Conservation (phyloP, 495 filamentous ascomycete genomes). For the Daldinia vernicosa region DNA sequence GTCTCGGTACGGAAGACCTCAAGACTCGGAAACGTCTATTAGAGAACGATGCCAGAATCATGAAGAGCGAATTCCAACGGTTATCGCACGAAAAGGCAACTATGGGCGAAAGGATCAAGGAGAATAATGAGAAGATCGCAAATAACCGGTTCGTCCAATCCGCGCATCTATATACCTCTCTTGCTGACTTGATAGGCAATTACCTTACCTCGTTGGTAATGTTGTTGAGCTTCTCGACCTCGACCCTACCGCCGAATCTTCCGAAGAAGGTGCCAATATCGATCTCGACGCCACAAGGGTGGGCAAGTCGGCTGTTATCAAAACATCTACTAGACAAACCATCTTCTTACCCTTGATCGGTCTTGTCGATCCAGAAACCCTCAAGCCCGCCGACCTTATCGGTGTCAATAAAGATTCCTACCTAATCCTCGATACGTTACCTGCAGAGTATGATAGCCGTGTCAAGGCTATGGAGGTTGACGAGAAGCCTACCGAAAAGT, state of each 20-base stretch:
- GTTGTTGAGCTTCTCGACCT: conserved; percentile 97
- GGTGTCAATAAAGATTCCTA: conserved; percentile 99
- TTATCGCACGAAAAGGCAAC: conserved; percentile 92
- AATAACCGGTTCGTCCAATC: conserved; percentile 82
- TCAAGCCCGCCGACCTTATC: conserved; percentile 95
- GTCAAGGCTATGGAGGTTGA: conserved; percentile 99
- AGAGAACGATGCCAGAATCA: conserved; percentile 97
- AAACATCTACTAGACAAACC: conserved; percentile 98
- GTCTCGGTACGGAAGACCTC: conserved; percentile 91
- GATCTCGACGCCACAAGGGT: conserved; percentile 96
- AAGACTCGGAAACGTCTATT: conserved; percentile 84
- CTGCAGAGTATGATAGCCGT: conserved; percentile 98
- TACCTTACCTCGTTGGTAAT: conserved; percentile 98
- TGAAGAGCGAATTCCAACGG: conserved; percentile 96
- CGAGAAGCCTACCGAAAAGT: conserved; percentile 99
- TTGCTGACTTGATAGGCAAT: conserved; percentile 69
- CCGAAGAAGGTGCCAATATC: conserved; percentile 97
- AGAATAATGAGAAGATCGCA: conserved; percentile 97
- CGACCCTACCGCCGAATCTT: conserved; percentile 93
- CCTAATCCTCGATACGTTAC: conserved; percentile 95
- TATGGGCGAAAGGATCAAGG: conserved; percentile 99
- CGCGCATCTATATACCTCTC: background rate
- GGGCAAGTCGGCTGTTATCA: conserved; percentile 98
- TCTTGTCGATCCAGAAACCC: conserved; percentile 90
- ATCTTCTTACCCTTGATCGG: conserved; percentile 99